Percentiles rank a stretch among this genome's conserved stretches.
Evolutionary conservation across 2,329 filamentous ascomycete species (phyloP).

Genomic region (Pleomassaria siparia): DNA sequence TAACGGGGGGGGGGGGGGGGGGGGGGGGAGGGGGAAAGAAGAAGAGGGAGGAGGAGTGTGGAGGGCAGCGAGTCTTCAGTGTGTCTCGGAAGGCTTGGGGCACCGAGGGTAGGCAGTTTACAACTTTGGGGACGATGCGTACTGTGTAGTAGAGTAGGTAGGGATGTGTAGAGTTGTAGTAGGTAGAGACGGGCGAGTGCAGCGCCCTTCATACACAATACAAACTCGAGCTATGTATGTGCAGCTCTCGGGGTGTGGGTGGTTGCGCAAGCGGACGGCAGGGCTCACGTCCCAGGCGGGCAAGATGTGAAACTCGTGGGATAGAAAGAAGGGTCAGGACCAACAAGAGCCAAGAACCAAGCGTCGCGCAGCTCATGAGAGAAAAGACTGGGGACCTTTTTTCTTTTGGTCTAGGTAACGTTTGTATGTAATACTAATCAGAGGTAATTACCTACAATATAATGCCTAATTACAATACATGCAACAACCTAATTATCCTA

Average conservation of each 20-base stretch:
- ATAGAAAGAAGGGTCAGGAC: not conserved
- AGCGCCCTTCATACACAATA: too few relatives aligned
- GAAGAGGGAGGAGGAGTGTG: conserved; percentile 4
- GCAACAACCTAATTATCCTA: too few relatives aligned
- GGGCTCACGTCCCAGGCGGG: not conserved
- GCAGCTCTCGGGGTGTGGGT: not conserved
- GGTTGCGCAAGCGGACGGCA: conserved; percentile 13
- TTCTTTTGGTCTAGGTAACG: too few relatives aligned
- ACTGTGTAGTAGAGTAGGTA: too few relatives aligned
- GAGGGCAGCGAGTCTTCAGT: conserved; percentile 1
- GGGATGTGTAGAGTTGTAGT: too few relatives aligned
- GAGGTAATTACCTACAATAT: too few relatives aligned
- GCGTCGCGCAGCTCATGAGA: not conserved
- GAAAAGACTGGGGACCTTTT: not conserved
- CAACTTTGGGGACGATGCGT: not conserved
- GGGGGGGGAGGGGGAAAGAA: conserved; percentile 8
- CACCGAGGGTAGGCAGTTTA: not conserved
- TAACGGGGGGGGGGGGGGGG: not conserved
- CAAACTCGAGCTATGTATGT: too few relatives aligned
- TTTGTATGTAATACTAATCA: too few relatives aligned
- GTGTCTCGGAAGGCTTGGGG: conserved; percentile 7
- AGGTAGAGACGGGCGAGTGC: not conserved
- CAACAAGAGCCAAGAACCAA: not conserved
- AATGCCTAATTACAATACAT: too few relatives aligned
- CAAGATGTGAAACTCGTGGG: conserved; percentile 1